Evolutionary conservation across 1,284 basidiomycete genomes (phyloP), one percentile per base, ranked within the genome.

Genomic region (Coriolopsis trogii): DNA sequence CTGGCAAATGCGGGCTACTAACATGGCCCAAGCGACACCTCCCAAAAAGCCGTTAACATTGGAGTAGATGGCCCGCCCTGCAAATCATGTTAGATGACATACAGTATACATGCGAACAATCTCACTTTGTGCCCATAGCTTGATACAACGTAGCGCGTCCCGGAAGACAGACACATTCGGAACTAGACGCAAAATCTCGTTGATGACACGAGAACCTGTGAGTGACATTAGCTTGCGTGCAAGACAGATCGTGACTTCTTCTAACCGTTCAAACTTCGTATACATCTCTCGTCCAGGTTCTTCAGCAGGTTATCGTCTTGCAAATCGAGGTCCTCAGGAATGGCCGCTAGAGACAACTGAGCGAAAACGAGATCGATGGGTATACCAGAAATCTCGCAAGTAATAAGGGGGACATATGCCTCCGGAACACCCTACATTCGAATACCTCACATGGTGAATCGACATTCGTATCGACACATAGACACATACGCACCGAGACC

Each of bases 31-130:
- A 20, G 95, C 96, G 4, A 99, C 96, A 73, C 97, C 96, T 60
- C 97, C 96, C 30, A 96, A 82, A 72, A 98, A 99, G 23, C 96
- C 96, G 65, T 95, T 93, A n/a, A 98, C 93, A 71, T 99, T 99
- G 6, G 95, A 95, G 71, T 98, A 98, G 57, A 99, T 96, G 18
- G 95, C 96, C 71, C 95, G 81, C 58, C 86, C 92, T 95, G 62
- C 26, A 41, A 37, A n/a, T n/a, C n/a, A n/a, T 21, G 46, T 12
- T 31, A 18, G 49, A 43, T 53, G 16, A 53, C 53, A 41, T 15
- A 6, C 12, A 23, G 8, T n/a, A 62, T 49, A 44, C 52, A 41
- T 45, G n/a, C 41, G 41, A 50, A 38, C 33, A 13, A 42, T 78
- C 90, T 59, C 65, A 95, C 95, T 79, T 74, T 95, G 91, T 5